A percentile compares a stretch with the other conserved stretches of the same genome.
Evolutionary conservation across 2,329 filamentous ascomycete species (phyloP).

Genomic region (Verticillium tricorpus): DNA sequence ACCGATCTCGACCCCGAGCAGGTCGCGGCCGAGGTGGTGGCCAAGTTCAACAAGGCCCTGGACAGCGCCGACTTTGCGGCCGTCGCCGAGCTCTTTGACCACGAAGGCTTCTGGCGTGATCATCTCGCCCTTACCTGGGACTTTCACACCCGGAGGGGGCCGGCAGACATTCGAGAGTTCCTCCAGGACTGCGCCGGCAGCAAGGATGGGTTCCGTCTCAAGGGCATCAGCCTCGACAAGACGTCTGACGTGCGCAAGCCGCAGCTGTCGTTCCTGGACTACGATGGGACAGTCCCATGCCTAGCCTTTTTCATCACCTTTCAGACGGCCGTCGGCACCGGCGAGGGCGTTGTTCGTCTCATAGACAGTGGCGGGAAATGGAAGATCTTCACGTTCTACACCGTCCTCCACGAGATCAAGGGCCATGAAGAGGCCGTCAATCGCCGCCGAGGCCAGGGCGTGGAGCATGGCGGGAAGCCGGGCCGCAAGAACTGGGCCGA

Average conservation of each 20-base stretch:
- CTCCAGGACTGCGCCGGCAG: not conserved
- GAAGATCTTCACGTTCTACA: constrained; percentile 56
- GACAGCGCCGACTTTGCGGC: constrained; percentile 25
- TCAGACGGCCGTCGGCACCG: constrained; percentile 48
- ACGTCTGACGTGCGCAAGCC: constrained; percentile 24
- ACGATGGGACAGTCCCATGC: constrained; percentile 40
- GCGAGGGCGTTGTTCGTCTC: constrained; percentile 52
- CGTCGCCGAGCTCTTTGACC: constrained; percentile 32
- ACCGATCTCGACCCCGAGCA: constrained; percentile 26
- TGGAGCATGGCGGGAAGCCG: constrained; percentile 28
- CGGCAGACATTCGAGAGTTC: not conserved
- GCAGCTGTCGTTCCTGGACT: constrained; percentile 27
- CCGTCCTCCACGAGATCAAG: constrained; percentile 42
- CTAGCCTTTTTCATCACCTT: constrained; percentile 54
- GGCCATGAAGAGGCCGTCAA: constrained; percentile 41
- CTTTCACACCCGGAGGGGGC: constrained; percentile 26
- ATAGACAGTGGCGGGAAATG: constrained; percentile 31
- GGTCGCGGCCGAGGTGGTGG: constrained; percentile 32
- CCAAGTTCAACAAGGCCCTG: constrained; percentile 35
- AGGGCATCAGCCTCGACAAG: constrained; percentile 37
- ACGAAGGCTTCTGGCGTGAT: constrained; percentile 53
- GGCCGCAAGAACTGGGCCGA: constrained; percentile 17
- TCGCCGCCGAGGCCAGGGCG: constrained; percentile 42
- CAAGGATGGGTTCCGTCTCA: constrained; percentile 25
- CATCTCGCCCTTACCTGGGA: constrained; percentile 54